Percentiles rank a stretch among this genome's conserved stretches.
These are phyloP conservation scores for Colletotrichum magnum DNA, from an alignment of 2,329 filamentous ascomycete species.

Conservation along the genomic window DNA sequence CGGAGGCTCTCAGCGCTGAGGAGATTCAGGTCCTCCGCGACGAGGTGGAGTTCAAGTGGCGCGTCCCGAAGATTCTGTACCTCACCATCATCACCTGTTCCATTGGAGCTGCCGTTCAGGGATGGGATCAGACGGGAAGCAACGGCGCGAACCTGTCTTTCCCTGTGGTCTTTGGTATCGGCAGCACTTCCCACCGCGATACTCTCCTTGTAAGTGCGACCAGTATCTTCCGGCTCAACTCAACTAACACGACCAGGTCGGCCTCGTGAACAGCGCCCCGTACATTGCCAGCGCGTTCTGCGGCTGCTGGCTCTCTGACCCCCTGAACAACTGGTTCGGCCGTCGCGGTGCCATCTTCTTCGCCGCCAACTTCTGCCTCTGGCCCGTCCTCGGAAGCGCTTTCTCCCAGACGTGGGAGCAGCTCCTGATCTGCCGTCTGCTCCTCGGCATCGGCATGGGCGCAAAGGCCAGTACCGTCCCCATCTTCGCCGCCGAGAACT, in stretches of 20 bases:
- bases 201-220: slow-evolving; percentile 57
- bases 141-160: slow-evolving; percentile 65
- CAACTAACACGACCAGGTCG: slow-evolving; percentile 65
- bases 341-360: slow-evolving; percentile 78
- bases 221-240: background rate
- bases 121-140: slow-evolving; percentile 63
- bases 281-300: slow-evolving; percentile 60
- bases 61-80: slow-evolving; percentile 63
- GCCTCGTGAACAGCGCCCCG: slow-evolving; percentile 68
- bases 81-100: slow-evolving; percentile 66
- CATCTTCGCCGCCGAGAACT: slow-evolving; percentile 82
- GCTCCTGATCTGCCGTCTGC: slow-evolving; percentile 78
- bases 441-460: slow-evolving; percentile 84
- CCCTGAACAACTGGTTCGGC: slow-evolving; percentile 74
- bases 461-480: slow-evolving; percentile 80
- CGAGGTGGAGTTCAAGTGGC: slow-evolving; percentile 65
- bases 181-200: slow-evolving; percentile 58
- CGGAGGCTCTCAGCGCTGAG: slow-evolving; percentile 56
- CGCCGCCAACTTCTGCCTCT: slow-evolving; percentile 79
- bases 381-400: slow-evolving; percentile 78
- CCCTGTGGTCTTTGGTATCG: slow-evolving; percentile 59
- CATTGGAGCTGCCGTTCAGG: slow-evolving; percentile 68
- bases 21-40: slow-evolving; percentile 58
- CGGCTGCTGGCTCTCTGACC: slow-evolving; percentile 82
- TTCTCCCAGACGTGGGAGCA: slow-evolving; percentile 81